phyloP scores from a whole-genome alignment of 2,329 filamentous ascomycete genomes.

The Aspergillus caelatus region DNA sequence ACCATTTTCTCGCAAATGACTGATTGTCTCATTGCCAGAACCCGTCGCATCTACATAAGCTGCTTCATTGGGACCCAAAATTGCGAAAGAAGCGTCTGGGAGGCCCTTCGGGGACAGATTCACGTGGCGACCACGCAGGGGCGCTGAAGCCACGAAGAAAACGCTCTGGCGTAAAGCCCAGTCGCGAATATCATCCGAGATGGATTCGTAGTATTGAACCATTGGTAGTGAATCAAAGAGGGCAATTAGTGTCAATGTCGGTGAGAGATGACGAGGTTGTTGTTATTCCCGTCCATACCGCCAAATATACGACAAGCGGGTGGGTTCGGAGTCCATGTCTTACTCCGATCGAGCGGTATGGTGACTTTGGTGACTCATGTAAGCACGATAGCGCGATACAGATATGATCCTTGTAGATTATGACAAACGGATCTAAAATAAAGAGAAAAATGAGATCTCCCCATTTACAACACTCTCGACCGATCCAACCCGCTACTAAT shows the following conservation, averaged over 20 bases:
- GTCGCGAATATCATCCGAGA: constrained; percentile 58
- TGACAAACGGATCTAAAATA: not conserved
- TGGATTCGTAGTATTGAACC: constrained; percentile 61
- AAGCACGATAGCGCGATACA: not conserved
- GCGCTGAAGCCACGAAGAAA: constrained; percentile 76
- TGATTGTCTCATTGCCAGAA: constrained; percentile 74
- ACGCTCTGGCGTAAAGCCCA: constrained; percentile 71
- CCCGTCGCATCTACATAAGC: constrained; percentile 76
- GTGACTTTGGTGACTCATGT: not conserved
- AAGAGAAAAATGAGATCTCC: not conserved
- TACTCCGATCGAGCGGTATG: not conserved
- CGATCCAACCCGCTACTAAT: not conserved
- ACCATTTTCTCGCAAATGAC: constrained; percentile 76
- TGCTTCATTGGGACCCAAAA: constrained; percentile 61
- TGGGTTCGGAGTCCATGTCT: not conserved
- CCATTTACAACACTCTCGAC: not conserved
- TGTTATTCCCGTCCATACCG: not conserved
- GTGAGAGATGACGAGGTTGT: not conserved
- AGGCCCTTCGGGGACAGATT: constrained; percentile 78
- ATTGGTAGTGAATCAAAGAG: constrained; percentile 41
- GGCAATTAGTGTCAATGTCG: not conserved
- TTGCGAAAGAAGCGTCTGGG: constrained; percentile 62
- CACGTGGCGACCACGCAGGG: constrained; percentile 68
- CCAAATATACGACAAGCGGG: not conserved
- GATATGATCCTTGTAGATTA: not conserved